Evolutionary conservation across 495 filamentous ascomycete genomes (phyloP).

Genomic region (Schizothecium vesticola): DNA sequence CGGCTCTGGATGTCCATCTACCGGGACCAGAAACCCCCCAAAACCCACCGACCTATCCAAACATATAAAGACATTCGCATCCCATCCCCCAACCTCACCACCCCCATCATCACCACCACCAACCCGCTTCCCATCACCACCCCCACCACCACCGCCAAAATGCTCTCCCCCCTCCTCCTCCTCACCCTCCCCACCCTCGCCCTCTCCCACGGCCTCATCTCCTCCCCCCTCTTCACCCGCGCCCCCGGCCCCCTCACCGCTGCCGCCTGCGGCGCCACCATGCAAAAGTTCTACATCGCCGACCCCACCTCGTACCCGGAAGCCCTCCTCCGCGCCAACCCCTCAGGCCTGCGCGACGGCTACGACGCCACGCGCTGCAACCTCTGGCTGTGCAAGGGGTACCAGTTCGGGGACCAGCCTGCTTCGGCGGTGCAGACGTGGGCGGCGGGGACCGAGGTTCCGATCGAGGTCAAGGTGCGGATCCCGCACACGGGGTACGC

Average conservation of each 20-base stretch:
- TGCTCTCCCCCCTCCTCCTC: conserved; percentile 25
- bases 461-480: conserved; percentile 53
- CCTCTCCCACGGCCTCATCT: conserved; percentile 59
- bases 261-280: conserved; percentile 57
- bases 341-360: conserved; percentile 44
- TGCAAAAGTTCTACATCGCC: conserved; percentile 53
- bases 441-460: conserved; percentile 53
- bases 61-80: neutral
- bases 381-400: conserved; percentile 66
- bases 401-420: conserved; percentile 65
- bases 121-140: neutral
- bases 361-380: conserved; percentile 57
- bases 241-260: conserved; percentile 55
- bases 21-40: neutral
- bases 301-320: conserved; percentile 68
- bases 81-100: neutral
- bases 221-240: conserved; percentile 49
- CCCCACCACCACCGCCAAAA: neutral
- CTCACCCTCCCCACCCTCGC: conserved; percentile 48
- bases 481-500: conserved; percentile 62
- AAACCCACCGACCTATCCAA: neutral
- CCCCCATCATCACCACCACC: too few relatives aligned
- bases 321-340: conserved; percentile 54
- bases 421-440: conserved; percentile 55
- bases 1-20: neutral